Base-by-base conservation (phyloP, 2,329 filamentous ascomycete genomes). In the Hypoxylon sp. region DNA sequence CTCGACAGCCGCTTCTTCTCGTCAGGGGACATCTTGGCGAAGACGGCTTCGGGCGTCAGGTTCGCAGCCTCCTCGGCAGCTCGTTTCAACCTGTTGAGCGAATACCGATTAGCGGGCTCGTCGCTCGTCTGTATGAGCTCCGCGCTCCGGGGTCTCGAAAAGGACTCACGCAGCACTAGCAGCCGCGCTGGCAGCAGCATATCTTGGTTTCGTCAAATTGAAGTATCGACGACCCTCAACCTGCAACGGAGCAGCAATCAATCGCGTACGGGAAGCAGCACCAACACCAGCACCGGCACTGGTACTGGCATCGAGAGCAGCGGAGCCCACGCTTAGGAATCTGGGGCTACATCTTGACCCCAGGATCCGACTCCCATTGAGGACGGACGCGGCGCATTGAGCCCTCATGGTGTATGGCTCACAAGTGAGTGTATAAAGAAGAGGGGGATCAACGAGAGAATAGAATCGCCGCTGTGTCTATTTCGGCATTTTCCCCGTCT, bases 1-100 rank as follows among this genome's bases (percentile, higher is more conserved):
- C 84, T 87, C 48, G 89, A 86, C 63, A 99, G 77, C 61, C 94
- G 86, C 62, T 87, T 83, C 55, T 86, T 87, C 78, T 99, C 95
- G 59, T 88, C 84, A 26, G 91, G 86, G 67, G 88, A 86, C 75
- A 97, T 88, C 72, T 92, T 93, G 67, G 90, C 86, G 49, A 92
- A 88, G 62, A 96, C 81, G 55, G 79, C 78, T 65, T 86, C 83
- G 66, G 81, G 77, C 3, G 83, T 84, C 62, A 85, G 77, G 62
- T 75, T 75, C 31, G 81, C 77, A 53, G 82, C 80, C 47, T 84
- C 79, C 64, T 84, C 81, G 6, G 83, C 81, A 61, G 83, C 81
- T 66, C 78, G 64, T 62, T 63, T 80, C 61, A 86, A 72, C 26
- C 77, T 79, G 54, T 55, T 20, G 1, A 23, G 8, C 17, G 29